Base-by-base conservation (phyloP, 2,329 filamentous ascomycete species). In the Macrophomina pseudophaseolina region DNA sequence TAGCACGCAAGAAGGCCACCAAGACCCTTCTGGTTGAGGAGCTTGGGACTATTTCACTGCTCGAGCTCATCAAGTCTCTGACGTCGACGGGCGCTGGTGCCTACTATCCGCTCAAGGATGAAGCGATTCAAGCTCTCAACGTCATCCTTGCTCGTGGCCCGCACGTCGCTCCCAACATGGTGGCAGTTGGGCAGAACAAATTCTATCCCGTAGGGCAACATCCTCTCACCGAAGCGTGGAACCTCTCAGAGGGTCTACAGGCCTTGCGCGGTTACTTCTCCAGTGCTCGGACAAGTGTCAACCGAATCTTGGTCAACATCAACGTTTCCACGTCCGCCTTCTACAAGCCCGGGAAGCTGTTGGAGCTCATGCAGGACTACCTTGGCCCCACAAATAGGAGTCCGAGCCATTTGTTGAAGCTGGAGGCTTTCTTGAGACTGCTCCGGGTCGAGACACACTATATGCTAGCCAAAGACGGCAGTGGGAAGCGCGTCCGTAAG, bases 191-290 rank as follows among this genome's bases (percentile, higher is more conserved):
- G 0, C 76, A 80, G 4, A 89, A 87, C 73, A 84, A 83, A 52
- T 78, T 73, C 67, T 77, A 73, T 42, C 75, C 75, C 0, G 73
- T 75, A 11, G 70, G 70, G 3, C 83, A 84, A 66, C 88, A 84
- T 69, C 80, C 81, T 0, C 72, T 83, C 30, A 9, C 49, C 65
- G 78, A 84, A 56, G 69, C 66, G 0, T 71, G 73, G 3, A 71
- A 80, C 35, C 79, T 90, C 1, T 81, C 80, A 2, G 78, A 73
- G 11, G 86, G 86, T 1, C 77, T 90, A 0, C 79, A 85, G 56
- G 87, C 87, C 0, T 74, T 88, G 4, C 82, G 87, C 49, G 88
- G 88, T 0, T 90, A 86, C 75, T 90, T 86, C 71, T 80, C 86
- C 11, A 89, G 86, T 71, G 84, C 88, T 35, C 85, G 88, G 5